phyloP scores from a whole-genome alignment of 306 rosid species.

The Hippophae rhamnoides region DNA sequence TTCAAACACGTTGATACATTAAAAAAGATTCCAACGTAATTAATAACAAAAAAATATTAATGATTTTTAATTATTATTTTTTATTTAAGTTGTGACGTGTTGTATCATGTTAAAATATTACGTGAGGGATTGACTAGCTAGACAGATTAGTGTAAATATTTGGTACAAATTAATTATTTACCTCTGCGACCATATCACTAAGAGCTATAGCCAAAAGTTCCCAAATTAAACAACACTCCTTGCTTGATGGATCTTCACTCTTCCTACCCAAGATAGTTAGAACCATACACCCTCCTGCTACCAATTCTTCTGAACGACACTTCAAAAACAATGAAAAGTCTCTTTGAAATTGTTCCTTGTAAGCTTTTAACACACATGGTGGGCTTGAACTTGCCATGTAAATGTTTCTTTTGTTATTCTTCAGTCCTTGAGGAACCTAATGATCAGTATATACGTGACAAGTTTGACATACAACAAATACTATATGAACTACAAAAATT shows the following conservation, averaged over 20 bases:
- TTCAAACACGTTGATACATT: too few relatives aligned
- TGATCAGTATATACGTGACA: neutral
- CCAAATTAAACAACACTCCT: slow-evolving; percentile 50
- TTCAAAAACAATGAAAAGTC: slow-evolving; percentile 38
- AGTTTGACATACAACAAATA: too few relatives aligned
- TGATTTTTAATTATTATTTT: too few relatives aligned
- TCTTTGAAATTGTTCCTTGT: slow-evolving; percentile 36
- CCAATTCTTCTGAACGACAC: slow-evolving; percentile 42
- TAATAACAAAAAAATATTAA: too few relatives aligned
- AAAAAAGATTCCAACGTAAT: too few relatives aligned
- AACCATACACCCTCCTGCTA: slow-evolving; percentile 43
- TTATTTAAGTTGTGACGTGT: too few relatives aligned
- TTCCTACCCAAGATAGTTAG: slow-evolving; percentile 45
- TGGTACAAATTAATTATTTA: neutral
- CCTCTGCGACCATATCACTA: slow-evolving; percentile 34
- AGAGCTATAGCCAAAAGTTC: slow-evolving; percentile 47
- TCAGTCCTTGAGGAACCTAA: slow-evolving; percentile 49
- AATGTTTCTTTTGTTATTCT: slow-evolving; percentile 48
- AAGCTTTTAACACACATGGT: slow-evolving; percentile 31
- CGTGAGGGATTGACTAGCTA: too few relatives aligned
- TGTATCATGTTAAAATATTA: too few relatives aligned
- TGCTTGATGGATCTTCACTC: slow-evolving; percentile 36
- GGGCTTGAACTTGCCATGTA: slow-evolving; percentile 44
- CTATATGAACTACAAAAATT: too few relatives aligned
- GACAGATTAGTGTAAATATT: too few relatives aligned